Evolutionary conservation across 768 basidiomycete species (phyloP).

Genomic region (Cystofilobasidium ferigula): DNA sequence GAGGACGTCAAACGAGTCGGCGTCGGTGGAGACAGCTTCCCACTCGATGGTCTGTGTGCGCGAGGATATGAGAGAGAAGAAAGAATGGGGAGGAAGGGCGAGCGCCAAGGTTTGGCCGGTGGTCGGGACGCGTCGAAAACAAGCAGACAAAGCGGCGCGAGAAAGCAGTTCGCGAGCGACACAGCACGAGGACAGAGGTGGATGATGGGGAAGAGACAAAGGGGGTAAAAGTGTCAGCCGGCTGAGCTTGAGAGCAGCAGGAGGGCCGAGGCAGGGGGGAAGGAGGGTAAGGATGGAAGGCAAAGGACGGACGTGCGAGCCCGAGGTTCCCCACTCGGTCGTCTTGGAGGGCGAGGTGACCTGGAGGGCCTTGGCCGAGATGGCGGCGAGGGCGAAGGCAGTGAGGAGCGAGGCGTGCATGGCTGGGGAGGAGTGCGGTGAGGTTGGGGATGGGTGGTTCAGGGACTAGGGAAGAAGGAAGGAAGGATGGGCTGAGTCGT

Average conservation of each 20-base stretch:
- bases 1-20: slow-evolving; percentile 8
- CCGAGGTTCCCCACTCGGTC: slow-evolving; percentile 12
- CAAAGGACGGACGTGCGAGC: slow-evolving; percentile 6
- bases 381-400: slow-evolving; percentile 21
- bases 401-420: slow-evolving; percentile 14
- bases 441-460: background rate
- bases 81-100: background rate
- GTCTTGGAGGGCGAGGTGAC: slow-evolving; percentile 26
- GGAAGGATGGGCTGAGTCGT: background rate
- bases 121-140: background rate
- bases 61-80: background rate
- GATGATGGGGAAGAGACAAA: background rate
- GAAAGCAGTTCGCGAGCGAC: background rate
- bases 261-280: background rate
- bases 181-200: background rate
- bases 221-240: too few species aligned
- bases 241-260: background rate
- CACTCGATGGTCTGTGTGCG: slow-evolving; percentile 9
- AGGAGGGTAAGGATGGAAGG: slow-evolving; percentile 10
- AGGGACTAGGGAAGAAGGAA: background rate
- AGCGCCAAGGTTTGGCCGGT: background rate
- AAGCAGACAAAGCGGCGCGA: background rate
- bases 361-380: slow-evolving; percentile 24
- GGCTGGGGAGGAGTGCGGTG: background rate
- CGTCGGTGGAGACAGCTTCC: slow-evolving; percentile 2